Conservation (phyloP, 305 asterid species). For the Plantago rigida region DNA sequence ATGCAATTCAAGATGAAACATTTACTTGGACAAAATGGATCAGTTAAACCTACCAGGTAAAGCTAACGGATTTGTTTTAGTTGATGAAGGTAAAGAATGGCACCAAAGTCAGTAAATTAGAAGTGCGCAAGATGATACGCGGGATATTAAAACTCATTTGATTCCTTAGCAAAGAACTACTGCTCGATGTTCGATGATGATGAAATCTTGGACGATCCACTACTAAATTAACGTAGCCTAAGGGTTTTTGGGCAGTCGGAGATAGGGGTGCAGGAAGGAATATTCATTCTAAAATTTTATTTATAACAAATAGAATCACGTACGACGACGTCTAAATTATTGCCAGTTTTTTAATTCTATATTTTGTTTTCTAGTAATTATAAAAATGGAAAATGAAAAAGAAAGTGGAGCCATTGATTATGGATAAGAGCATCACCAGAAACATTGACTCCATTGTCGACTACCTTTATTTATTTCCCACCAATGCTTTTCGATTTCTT, state of each 20-base stretch:
- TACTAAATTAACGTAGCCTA: no score
- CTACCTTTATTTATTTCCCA: neutral
- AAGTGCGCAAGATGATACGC: slow-evolving; percentile 30
- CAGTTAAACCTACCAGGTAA: slow-evolving; percentile 25
- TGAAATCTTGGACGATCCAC: no score
- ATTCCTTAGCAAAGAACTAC: no score
- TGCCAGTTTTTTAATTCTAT: neutral
- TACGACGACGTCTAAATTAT: neutral
- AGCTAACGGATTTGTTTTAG: slow-evolving; percentile 20
- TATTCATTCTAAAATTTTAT: no score
- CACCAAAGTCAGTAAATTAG: slow-evolving; percentile 15
- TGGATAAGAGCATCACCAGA: slow-evolving; percentile 2
- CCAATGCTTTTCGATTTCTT: neutral
- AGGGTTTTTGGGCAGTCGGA: no score
- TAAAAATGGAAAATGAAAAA: neutral
- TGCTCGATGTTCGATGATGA: no score
- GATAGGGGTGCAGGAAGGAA: no score
- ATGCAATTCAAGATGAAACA: no score
- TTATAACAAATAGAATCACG: slow-evolving; percentile 1
- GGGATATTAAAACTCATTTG: slow-evolving; percentile 22
- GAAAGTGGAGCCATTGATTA: neutral
- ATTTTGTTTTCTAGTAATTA: neutral
- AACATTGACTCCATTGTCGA: neutral
- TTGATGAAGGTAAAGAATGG: slow-evolving; percentile 13
- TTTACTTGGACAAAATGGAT: no score